Percentiles rank a stretch among this genome's conserved stretches.
These are phyloP conservation scores for Exsudoporus frostii DNA, from an alignment of 768 basidiomycete species.

Conservation along the genomic window DNA sequence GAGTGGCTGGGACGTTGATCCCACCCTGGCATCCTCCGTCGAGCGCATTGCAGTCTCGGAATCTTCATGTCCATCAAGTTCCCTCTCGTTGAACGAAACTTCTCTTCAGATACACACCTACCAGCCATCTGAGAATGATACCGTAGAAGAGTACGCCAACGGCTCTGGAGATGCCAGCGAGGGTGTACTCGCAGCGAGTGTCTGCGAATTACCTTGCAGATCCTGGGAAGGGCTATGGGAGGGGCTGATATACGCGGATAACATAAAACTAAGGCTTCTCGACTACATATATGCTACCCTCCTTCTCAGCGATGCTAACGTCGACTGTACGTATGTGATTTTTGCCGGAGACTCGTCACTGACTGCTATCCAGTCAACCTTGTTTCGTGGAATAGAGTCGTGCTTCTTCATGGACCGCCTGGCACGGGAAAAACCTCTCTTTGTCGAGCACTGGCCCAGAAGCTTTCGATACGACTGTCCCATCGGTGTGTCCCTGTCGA, in stretches of 20 bases:
- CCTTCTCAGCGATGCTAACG: conserved; percentile 83
- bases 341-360: not conserved
- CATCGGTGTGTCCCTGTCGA: conserved; percentile 52
- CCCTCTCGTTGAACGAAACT: conserved; percentile 55
- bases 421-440: conserved; percentile 97
- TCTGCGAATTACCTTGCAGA: conserved; percentile 82
- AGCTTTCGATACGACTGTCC: conserved; percentile 86
- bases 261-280: conserved; percentile 84
- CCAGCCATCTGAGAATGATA: conserved; percentile 66
- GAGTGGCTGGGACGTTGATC: conserved; percentile 75
- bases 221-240: conserved; percentile 93
- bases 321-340: conserved; percentile 62
- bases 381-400: conserved; percentile 93
- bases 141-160: conserved; percentile 71
- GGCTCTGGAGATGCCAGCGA: conserved; percentile 54
- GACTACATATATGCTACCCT: conserved; percentile 95
- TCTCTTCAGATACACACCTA: conserved; percentile 85
- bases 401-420: conserved; percentile 93
- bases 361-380: conserved; percentile 63
- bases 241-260: conserved; percentile 77
- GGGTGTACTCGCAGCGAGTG: conserved; percentile 82
- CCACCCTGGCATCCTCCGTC: conserved; percentile 68
- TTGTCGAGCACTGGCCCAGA: conserved; percentile 93
- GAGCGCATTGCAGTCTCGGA: conserved; percentile 76
- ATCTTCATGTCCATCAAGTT: conserved; percentile 55